A percentile compares a stretch with the other conserved stretches of the same genome.
phyloP scores from a whole-genome alignment of 371 early-diverging fungal species.

The Mucor saturninus region DNA sequence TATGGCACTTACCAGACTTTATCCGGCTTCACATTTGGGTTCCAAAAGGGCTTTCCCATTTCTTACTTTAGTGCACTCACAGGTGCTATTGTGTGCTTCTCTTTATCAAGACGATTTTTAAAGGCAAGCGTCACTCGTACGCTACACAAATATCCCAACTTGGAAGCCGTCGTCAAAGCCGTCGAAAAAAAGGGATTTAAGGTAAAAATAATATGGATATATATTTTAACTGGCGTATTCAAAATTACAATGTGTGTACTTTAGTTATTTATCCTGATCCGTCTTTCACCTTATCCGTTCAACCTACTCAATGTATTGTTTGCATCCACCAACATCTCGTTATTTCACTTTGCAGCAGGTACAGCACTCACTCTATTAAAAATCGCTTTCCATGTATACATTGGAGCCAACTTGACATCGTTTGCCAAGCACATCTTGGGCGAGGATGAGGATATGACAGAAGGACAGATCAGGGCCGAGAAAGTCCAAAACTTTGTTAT shows the following conservation, averaged over 20 bases:
- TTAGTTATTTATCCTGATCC: constrained; percentile 65
- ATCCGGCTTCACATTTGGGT: constrained; percentile 73
- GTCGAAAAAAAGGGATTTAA: constrained; percentile 74
- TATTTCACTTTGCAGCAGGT: constrained; percentile 59
- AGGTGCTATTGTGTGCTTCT: constrained; percentile 69
- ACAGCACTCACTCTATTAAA: constrained; percentile 72
- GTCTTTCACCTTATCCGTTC: constrained; percentile 81
- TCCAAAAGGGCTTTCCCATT: constrained; percentile 60
- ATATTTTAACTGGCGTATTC: no score
- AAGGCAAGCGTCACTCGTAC: constrained; percentile 54
- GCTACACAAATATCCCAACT: constrained; percentile 57
- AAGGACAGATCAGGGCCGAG: constrained; percentile 35
- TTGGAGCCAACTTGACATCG: constrained; percentile 72
- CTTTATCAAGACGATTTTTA: constrained; percentile 58
- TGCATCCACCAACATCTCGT: constrained; percentile 65
- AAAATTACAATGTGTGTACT: constrained; percentile 18
- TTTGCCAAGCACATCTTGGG: constrained; percentile 55
- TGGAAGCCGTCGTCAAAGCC: constrained; percentile 63
- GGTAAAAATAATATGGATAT: constrained; percentile 38
- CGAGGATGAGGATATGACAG: constrained; percentile 53
- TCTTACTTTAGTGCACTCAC: constrained; percentile 62
- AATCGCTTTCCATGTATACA: constrained; percentile 70
- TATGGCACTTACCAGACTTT: constrained; percentile 68
- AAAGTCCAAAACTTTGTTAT: constrained; percentile 42
- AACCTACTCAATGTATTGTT: constrained; percentile 73